phyloP scores from a whole-genome alignment of 768 basidiomycete genomes.

The Rhodosporidiobolus sp. region DNA sequence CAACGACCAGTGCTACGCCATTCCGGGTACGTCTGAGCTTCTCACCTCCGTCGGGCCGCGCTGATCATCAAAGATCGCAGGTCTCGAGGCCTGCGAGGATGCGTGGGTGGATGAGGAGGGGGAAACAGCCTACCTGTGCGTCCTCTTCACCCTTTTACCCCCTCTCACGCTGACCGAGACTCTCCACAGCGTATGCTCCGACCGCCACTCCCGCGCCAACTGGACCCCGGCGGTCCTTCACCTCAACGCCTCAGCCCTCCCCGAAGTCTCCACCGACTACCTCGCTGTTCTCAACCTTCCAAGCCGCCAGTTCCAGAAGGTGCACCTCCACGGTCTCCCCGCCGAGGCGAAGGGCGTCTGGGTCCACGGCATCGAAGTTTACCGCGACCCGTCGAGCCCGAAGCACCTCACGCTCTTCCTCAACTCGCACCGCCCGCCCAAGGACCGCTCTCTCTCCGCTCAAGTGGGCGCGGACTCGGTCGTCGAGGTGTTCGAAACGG shows the following conservation, averaged over 20 bases:
- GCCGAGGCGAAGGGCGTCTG: conserved; percentile 40
- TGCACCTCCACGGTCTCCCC: conserved; percentile 27
- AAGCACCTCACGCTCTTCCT: conserved; percentile 62
- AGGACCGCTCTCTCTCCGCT: conserved; percentile 48
- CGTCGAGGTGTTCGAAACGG: conserved; percentile 66
- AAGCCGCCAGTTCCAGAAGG: not conserved
- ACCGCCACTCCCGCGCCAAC: not conserved
- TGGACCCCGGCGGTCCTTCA: conserved; percentile 22
- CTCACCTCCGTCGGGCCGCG: not conserved
- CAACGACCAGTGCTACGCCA: conserved; percentile 15
- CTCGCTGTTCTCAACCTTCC: conserved; percentile 21
- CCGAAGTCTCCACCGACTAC: conserved; percentile 10
- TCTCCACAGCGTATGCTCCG: conserved; percentile 16
- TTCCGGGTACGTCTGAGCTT: conserved; percentile 12
- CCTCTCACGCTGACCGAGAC: no score
- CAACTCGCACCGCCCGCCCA: conserved; percentile 66
- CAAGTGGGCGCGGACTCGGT: conserved; percentile 66
- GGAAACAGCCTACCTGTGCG: conserved; percentile 22
- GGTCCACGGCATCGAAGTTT: conserved; percentile 68
- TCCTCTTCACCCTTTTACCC: not conserved
- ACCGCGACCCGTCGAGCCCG: conserved; percentile 55
- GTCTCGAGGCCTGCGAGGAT: conserved; percentile 28
- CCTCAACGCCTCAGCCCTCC: conserved; percentile 12
- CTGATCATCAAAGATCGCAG: not conserved
- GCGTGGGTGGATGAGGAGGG: conserved; percentile 21